These are phyloP conservation scores for Metschnikowia bowlesiae DNA, from an alignment of 805 yeast genomes.

Conservation along the genomic window DNA sequence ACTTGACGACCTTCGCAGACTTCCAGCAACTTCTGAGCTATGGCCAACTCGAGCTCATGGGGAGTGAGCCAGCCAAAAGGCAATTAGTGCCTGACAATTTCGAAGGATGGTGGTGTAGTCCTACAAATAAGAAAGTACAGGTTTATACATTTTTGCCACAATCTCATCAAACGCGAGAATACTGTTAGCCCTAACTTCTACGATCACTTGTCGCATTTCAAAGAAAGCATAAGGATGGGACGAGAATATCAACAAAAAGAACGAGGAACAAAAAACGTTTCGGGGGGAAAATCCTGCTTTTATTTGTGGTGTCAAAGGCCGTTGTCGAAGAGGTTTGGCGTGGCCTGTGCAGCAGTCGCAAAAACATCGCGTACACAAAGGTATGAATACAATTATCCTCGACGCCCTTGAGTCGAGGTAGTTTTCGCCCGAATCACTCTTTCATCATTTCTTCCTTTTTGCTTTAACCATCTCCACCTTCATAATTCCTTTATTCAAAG, in stretches of 20 bases:
- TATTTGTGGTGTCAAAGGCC: background rate
- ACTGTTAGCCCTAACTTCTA: too few species aligned
- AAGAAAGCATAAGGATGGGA: too few species aligned
- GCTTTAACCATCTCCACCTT: background rate
- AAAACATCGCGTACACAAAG: background rate
- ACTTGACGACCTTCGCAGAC: constrained; percentile 2
- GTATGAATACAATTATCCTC: background rate
- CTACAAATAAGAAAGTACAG: too few species aligned
- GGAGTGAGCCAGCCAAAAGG: background rate
- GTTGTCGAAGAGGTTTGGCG: background rate
- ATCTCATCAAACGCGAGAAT: too few species aligned
- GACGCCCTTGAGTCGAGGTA: background rate
- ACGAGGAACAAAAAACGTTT: background rate
- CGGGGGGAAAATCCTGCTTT: background rate
- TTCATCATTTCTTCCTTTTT: background rate
- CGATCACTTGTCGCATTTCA: background rate
- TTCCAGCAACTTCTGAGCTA: constrained; percentile 1
- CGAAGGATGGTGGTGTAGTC: too few species aligned
- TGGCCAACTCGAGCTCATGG: background rate
- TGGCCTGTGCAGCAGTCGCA: background rate
- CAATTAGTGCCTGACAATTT: background rate
- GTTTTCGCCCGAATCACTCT: too few species aligned
- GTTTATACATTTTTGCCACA: too few species aligned
- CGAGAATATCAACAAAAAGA: too few species aligned
- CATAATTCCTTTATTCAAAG: background rate